Evolutionary conservation across 176 grass and related monocot species (phyloP).

Genomic region (Triticum timopheevii): DNA sequence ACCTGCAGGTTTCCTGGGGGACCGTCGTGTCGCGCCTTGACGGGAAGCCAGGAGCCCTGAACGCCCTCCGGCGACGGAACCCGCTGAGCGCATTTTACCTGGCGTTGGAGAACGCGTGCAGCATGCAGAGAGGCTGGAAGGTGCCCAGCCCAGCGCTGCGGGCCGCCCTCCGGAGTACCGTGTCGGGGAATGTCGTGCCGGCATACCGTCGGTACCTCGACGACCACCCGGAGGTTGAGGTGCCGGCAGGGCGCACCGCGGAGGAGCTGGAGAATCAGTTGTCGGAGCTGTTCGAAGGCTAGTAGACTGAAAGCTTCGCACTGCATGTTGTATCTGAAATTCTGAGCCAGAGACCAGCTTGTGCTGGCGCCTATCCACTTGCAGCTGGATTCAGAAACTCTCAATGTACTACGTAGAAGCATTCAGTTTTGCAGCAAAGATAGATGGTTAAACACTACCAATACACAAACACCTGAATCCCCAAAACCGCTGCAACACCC

Average conservation of each 20-base stretch:
- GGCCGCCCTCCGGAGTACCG: background rate
- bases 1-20: constrained; percentile 17
- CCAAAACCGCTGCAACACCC: too few relatives aligned
- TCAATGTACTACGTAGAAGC: background rate
- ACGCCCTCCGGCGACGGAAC: background rate
- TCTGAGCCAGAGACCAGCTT: background rate
- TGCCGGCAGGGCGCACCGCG: background rate
- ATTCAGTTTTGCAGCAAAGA: background rate
- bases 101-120: constrained; percentile 39
- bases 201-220: constrained; percentile 24
- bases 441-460: background rate
- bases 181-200: constrained; percentile 15
- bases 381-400: background rate
- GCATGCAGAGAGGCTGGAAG: constrained; percentile 42
- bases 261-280: constrained; percentile 37
- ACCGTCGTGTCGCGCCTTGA: constrained; percentile 25
- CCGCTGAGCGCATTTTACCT: constrained; percentile 19
- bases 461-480: background rate
- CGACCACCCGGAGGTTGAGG: background rate
- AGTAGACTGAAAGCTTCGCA: background rate
- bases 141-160: constrained; percentile 29
- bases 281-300: constrained; percentile 36
- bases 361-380: background rate
- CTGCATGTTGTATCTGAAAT: background rate
- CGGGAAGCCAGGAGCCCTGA: background rate